Evolutionary conservation across 441 rosid species (phyloP).

Genomic region (Isatis lusitanica): DNA sequence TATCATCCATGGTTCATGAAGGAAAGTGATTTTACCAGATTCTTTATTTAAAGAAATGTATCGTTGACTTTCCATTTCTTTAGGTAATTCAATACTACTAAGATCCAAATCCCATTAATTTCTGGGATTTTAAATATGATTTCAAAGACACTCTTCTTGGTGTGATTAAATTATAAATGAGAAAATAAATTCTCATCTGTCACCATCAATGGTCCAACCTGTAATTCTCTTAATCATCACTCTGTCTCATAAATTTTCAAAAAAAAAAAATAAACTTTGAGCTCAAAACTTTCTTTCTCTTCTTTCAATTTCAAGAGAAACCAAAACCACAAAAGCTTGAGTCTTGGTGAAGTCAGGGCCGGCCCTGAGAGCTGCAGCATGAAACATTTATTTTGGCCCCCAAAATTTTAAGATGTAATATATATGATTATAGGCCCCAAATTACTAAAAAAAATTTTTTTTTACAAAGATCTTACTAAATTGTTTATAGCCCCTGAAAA

Average conservation of each 20-base stretch:
- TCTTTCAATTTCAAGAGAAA: slow-evolving; percentile 14
- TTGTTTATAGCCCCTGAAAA: too few species aligned
- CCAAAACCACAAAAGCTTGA: slow-evolving; percentile 14
- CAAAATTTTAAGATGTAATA: too few species aligned
- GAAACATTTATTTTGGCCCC: too few species aligned
- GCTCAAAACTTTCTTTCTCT: slow-evolving; percentile 13
- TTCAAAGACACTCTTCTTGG: slow-evolving; percentile 13
- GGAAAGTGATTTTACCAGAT: not conserved
- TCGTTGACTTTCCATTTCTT: slow-evolving; percentile 30
- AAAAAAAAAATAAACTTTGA: slow-evolving; percentile 20
- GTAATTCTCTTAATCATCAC: slow-evolving; percentile 37
- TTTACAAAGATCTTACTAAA: too few species aligned
- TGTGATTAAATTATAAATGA: not conserved
- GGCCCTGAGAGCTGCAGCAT: too few species aligned
- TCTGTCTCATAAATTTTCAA: slow-evolving; percentile 22
- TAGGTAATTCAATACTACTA: slow-evolving; percentile 10
- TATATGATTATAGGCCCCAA: too few species aligned
- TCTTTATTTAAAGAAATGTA: not conserved
- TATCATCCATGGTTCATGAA: slow-evolving; percentile 5
- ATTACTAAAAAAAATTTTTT: too few species aligned
- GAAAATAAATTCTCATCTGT: slow-evolving; percentile 22
- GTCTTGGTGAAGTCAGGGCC: too few species aligned
- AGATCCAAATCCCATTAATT: slow-evolving; percentile 34
- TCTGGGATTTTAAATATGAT: not conserved
- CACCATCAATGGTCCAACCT: slow-evolving; percentile 41